phyloP scores from a whole-genome alignment of 345 rosid genomes.

The Geranium rotundifolium region DNA sequence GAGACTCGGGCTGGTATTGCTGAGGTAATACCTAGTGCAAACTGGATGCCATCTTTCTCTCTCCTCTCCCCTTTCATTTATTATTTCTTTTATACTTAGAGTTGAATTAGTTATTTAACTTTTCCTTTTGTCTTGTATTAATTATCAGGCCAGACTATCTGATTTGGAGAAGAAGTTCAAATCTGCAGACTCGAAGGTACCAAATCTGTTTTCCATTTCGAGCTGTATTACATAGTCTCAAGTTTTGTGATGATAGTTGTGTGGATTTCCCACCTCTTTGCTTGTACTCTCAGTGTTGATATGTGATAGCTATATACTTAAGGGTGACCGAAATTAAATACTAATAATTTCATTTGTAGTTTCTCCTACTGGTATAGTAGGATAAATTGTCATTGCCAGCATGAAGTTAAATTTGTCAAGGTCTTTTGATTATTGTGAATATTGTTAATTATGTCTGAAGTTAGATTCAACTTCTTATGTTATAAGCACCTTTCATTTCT shows the following conservation, averaged over 20 bases:
- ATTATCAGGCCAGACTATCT: slow-evolving; percentile 52
- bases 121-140: not conserved
- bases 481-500: too few relatives aligned
- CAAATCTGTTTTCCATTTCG: not conserved
- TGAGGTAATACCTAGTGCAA: slow-evolving; percentile 39
- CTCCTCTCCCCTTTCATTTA: not conserved
- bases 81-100: not conserved
- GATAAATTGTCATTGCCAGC: too few relatives aligned
- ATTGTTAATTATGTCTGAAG: too few relatives aligned
- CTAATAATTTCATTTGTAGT: too few relatives aligned
- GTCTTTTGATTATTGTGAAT: too few relatives aligned
- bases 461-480: too few relatives aligned
- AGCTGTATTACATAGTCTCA: not conserved
- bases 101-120: too few relatives aligned
- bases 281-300: too few relatives aligned
- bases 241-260: not conserved
- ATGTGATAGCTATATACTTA: too few relatives aligned
- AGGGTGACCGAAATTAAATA: too few relatives aligned
- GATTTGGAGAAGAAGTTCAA: slow-evolving; percentile 58
- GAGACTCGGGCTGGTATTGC: slow-evolving; percentile 81
- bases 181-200: slow-evolving; percentile 58
- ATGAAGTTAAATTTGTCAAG: too few relatives aligned
- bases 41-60: not conserved
- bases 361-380: too few relatives aligned
- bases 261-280: not conserved